These are phyloP conservation scores for Penicillium sp. DNA, from an alignment of 2,329 filamentous ascomycete genomes.

Conservation along the genomic window DNA sequence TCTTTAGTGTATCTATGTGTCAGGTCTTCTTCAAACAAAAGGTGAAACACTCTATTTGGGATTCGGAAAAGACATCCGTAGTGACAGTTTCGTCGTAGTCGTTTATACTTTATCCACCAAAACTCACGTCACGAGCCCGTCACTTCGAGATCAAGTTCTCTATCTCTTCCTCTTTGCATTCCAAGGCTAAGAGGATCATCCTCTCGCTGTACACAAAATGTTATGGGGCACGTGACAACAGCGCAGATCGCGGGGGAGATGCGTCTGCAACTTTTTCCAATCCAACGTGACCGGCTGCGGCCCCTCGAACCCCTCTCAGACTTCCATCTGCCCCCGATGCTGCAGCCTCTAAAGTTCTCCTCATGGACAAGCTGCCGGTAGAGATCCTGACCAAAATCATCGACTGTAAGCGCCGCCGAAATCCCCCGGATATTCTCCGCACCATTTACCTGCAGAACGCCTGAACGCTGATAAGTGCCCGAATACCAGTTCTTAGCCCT, in stretches of 20 bases:
- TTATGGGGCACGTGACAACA: conserved; percentile 20
- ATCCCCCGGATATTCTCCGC: conserved; percentile 23
- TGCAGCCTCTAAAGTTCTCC: conserved; percentile 16
- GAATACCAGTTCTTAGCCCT: conserved; percentile 58
- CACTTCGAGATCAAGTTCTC: neutral
- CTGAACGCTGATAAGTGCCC: conserved; percentile 22
- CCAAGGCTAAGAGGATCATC: neutral
- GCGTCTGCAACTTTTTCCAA: conserved; percentile 13
- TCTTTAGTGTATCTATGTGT: neutral
- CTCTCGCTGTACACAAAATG: neutral
- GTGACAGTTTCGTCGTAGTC: neutral
- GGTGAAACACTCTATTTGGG: neutral
- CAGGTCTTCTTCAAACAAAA: neutral
- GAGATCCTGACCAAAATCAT: conserved; percentile 65
- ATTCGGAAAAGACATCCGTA: neutral
- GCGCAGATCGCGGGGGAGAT: conserved; percentile 22
- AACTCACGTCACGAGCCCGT: neutral
- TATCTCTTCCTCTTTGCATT: neutral
- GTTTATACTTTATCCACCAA: neutral
- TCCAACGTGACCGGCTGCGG: conserved; percentile 7
- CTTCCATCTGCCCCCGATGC: conserved; percentile 27
- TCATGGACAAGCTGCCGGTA: conserved; percentile 58
- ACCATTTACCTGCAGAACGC: conserved; percentile 14
- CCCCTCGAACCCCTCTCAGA: conserved; percentile 5
- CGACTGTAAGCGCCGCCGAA: conserved; percentile 51